phyloP scores from a whole-genome alignment of 1,284 basidiomycete species.

The Xerocomus minutiporus region DNA sequence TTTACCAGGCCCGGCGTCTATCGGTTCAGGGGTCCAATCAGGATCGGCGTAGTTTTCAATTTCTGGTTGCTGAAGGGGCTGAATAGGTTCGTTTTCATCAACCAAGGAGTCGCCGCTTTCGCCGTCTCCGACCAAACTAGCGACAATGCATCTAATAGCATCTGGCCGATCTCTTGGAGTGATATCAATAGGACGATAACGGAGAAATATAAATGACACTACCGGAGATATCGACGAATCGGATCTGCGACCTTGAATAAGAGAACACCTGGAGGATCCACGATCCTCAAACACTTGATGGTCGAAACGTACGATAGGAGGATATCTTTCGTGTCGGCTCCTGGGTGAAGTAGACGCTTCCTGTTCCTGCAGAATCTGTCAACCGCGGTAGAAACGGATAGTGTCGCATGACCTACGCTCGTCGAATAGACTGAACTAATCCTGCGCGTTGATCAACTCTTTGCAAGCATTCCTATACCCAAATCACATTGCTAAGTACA shows the following conservation, averaged over 20 bases:
- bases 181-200: constrained; percentile 1
- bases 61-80: constrained; percentile 66
- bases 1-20: constrained; percentile 78
- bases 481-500: background rate
- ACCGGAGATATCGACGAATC: constrained; percentile 83
- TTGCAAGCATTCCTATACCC: constrained; percentile 62
- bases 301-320: constrained; percentile 92
- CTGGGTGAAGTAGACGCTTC: constrained; percentile 90
- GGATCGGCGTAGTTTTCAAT: constrained; percentile 85
- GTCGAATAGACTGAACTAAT: constrained; percentile 66
- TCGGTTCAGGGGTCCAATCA: constrained; percentile 90
- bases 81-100: constrained; percentile 75
- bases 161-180: constrained; percentile 71
- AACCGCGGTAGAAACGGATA: constrained; percentile 1
- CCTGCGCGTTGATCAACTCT: constrained; percentile 74
- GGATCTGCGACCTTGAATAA: constrained; percentile 90
- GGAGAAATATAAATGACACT: constrained; percentile 7
- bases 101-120: constrained; percentile 76
- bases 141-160: constrained; percentile 90
- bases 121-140: constrained; percentile 82
- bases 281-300: constrained; percentile 84
- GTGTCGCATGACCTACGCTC: constrained; percentile 48
- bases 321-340: constrained; percentile 91
- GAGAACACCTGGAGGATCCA: constrained; percentile 91
- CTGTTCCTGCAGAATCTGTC: constrained; percentile 53